Base-by-base conservation (phyloP, 768 basidiomycete species). In the Lepiota venenata region DNA sequence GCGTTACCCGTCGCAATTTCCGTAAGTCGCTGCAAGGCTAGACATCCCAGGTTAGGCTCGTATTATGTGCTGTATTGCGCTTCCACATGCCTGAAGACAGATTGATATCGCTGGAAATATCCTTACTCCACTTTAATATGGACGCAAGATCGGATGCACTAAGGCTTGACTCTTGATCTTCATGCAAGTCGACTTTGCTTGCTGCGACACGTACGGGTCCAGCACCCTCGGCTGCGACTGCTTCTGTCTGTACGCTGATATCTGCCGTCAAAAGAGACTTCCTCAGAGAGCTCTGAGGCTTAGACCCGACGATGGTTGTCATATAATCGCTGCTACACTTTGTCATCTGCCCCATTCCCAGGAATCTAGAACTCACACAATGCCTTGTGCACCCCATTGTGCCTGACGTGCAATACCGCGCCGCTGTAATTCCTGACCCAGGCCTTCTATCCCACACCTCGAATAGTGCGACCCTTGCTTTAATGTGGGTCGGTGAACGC, bases 381-480 rank as follows among this genome's bases (percentile, higher is more conserved):
- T 82, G 25, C 86, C 87, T 55, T 77, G 78, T 22, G 87, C 87
- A 20, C 87, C 87, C 86, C 84, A 88, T 61, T 87, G 85, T 4
- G 78, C 69, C 61, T 88, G 85, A 7, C 83, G 74, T 6, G 81
- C 69, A 55, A 88, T 84, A 1, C 82, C 87, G 29, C 85, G 79
- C 40, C 81, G 74, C 54, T 87, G 87, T 3, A 88, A 69, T 62
- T 88, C 87, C 47, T 73, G 74, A 10, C 87, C 88, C 1, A 90
- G 72, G 5, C 81, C 79, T 65, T 83, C 84, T 4, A 87, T 81
- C 0, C 82, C 84, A 58, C 78, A 79, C 37, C 81, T 76, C 7
- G 84, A 72, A 54, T 88, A 84, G 66, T 90, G 85, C 12, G 77
- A 77, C 4, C 87, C 87, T 84, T 88, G 82, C 84, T 86, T 50